Base-by-base conservation (phyloP, 352 stramenopile species). In the Globisporangium viniferum region DNA sequence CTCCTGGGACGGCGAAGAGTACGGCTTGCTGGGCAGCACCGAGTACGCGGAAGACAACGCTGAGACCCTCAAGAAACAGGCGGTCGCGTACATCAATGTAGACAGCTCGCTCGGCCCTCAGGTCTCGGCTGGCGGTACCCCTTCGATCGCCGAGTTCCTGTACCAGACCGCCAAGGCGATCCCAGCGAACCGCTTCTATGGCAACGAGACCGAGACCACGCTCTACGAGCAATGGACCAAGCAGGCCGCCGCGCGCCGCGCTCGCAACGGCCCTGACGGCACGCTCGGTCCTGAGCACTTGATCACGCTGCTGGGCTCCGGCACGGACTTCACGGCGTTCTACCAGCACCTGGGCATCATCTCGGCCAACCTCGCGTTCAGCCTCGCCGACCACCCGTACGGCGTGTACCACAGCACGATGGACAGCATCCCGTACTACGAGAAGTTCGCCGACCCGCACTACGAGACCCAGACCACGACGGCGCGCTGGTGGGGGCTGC, bases 1-100 rank as follows among this genome's bases (percentile, higher is more conserved):
- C 15, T 94, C 81, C 10, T 97, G 91, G 91, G 90, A 89, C 61
- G 91, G 89, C 27, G 91, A 97, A 67, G 89, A 97, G 70, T 88
- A 91, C 65, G 86, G 84, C 4, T 68, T 97, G 35, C 53, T 97
- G 1, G 91, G 91, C 3, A 93, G 79, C 48, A 97, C 91, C 2
- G 91, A 91, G 59, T 97, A 79, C 64, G 89, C 78, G 2, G 90
- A 97, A 67, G 75, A 91, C 29, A 70, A 93, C 62, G 76, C 72
- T 8, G 56, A 83, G 14, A 29, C 66, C 15, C 68, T 93, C 56
- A 75, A 87, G 29, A 62, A 82, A 33, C 67, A 93, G 18, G 84
- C 84, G 0, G 76, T 91, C 1, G 84, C 82, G 15, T 97, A 97
- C 72, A 77, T 97, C 29, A 97, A 97, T 66, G 86, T 95, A 0